Evolutionary conservation across 306 rosid species (phyloP).

Genomic region (Malus orientalis): DNA sequence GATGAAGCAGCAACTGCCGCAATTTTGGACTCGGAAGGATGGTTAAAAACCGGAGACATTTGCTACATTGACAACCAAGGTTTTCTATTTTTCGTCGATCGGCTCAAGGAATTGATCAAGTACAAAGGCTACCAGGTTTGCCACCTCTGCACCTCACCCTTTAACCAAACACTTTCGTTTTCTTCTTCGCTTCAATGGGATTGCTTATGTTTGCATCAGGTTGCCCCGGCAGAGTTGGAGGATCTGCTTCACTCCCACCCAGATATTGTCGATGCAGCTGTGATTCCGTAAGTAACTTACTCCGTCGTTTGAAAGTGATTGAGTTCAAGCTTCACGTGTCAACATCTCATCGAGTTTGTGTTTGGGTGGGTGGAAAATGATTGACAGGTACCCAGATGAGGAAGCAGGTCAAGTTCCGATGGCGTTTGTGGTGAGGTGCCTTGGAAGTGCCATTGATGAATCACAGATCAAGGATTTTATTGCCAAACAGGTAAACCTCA

Average conservation of each 20-base stretch:
- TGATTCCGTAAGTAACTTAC: conserved; percentile 39
- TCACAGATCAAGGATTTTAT: conserved; percentile 39
- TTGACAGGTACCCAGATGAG: conserved; percentile 52
- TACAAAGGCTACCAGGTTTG: conserved; percentile 30
- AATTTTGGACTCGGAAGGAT: conserved; percentile 18
- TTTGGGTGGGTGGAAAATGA: neutral
- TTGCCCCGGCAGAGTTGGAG: conserved; percentile 70
- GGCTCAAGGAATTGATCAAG: conserved; percentile 30
- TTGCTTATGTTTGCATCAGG: conserved; percentile 21
- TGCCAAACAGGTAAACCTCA: conserved; percentile 37
- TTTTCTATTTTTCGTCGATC: conserved; percentile 17
- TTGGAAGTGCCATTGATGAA: conserved; percentile 28
- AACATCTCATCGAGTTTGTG: neutral
- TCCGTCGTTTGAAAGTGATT: neutral
- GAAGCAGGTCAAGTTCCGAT: conserved; percentile 74
- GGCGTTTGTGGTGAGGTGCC: conserved; percentile 47
- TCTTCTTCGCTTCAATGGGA: neutral
- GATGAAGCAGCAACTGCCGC: conserved; percentile 16
- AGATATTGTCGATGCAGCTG: conserved; percentile 54
- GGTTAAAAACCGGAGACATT: conserved; percentile 32
- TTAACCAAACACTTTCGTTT: neutral
- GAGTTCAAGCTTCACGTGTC: neutral
- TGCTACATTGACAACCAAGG: conserved; percentile 24
- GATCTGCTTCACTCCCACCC: conserved; percentile 54
- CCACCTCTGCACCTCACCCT: neutral